Percentiles rank a stretch among this genome's conserved stretches.
Conservation (phyloP, 2,329 filamentous ascomycete species). For the Aspergillus sp. region DNA sequence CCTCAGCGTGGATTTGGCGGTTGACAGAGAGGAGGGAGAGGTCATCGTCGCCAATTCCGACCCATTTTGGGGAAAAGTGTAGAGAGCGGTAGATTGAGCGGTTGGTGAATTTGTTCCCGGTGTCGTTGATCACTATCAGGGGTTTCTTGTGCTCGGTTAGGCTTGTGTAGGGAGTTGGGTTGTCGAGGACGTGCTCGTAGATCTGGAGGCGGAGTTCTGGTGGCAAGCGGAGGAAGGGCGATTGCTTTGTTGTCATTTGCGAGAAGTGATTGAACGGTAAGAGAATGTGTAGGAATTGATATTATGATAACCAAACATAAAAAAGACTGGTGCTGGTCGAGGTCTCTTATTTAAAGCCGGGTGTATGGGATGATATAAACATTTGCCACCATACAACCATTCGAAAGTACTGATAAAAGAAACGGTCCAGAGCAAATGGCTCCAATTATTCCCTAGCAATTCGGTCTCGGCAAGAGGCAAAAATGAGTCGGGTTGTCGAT, state of each 20-base stretch:
- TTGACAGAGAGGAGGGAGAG: constrained; percentile 32
- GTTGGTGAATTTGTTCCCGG: constrained; percentile 32
- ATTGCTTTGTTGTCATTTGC: constrained; percentile 1
- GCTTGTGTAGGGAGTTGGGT: constrained; percentile 29
- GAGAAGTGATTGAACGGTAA: neutral
- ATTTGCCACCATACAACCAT: neutral
- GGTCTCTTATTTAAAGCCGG: neutral
- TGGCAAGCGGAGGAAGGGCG: constrained; percentile 28
- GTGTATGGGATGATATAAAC: neutral
- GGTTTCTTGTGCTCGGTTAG: constrained; percentile 15
- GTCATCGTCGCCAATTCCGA: constrained; percentile 26
- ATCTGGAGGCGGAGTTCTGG: constrained; percentile 35
- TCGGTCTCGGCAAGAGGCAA: neutral
- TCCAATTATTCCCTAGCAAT: neutral
- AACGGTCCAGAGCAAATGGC: neutral
- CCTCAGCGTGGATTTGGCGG: constrained; percentile 36
- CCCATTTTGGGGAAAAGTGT: constrained; percentile 36
- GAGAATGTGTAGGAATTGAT: neutral
- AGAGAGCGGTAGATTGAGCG: constrained; percentile 32
- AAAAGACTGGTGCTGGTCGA: neutral
- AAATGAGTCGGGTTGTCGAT: neutral
- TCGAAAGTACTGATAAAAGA: neutral
- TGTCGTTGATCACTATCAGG: constrained; percentile 35
- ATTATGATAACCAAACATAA: neutral
- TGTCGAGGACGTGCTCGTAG: constrained; percentile 32